Base-by-base conservation (phyloP, 75 land plant species). In the Cryptomeria japonica region DNA sequence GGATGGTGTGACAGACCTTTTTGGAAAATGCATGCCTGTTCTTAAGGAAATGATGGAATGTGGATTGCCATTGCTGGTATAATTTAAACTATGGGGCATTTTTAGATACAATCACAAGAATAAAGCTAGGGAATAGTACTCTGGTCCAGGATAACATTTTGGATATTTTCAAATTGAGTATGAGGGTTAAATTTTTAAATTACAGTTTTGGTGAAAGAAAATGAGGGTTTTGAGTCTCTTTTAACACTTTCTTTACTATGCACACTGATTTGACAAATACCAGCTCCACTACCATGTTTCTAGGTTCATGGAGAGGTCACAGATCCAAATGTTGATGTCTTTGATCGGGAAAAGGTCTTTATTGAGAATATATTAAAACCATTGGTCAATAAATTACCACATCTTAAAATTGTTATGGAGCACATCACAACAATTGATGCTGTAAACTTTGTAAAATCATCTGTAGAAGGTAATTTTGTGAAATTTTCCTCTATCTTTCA, bases 1-100 rank as follows among this genome's bases (percentile, higher is more conserved):
- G 90, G 96, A 96, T 88, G 99, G 99, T 49, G 99, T 98, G n/a
- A 98, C 99, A 18, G 94, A 98, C 88, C 89, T 98, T 38, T 96
- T 98, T 91, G 97, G 96, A 84, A 98, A 95, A 87, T 98, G 99
- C 90, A 90, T 95, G 80, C 96, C 96, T 73, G 96, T 95, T 61
- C 93, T 98, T 44, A 93, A 95, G 64, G 96, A 98, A 89, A 98
- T 98, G 99, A 93, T 91, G 58, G 89, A 94, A 83, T 96, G 93
- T 47, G 92, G 94, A 49, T 89, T 98, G 92, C 99, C 99, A 83
- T 90, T 98, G 86, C 89, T 98, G 96, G 99, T 98, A 92, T 76
- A 85, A 46, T 87, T 64, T 58, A 49, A 89, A 55, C 46, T 42
- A 46, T 46, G 41, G 51, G 32, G n/a, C 13, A 19, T 28, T 82